Evolutionary conservation across 169 alveolate genomes (phyloP), one percentile per base, ranked within the genome.

Genomic region (Eimeria praecox): DNA sequence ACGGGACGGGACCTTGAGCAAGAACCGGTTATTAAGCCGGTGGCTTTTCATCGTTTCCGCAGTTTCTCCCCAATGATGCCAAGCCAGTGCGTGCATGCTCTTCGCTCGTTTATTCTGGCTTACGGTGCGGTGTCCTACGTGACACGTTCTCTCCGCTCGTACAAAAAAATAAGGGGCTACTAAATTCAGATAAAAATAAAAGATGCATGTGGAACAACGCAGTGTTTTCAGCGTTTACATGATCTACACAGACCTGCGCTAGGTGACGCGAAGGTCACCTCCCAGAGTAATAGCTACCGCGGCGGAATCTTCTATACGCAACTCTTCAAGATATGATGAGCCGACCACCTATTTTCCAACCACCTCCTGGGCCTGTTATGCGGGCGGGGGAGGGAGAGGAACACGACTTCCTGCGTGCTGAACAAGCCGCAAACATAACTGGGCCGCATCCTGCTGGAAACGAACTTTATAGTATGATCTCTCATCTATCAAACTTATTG

Each of bases 221-320:
- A 27, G 22, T 24, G 62, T 27, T 12, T 42, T 24, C 64, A 44
- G 22, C 88, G n/a, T 49, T 12, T 78, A 42, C 62, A 46, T 78
- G 88, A 42, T 24, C 42, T 38, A 40, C 24, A 46, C 56, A 46
- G 88, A 44, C 88, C 66, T 27, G 9, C 56, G 88, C 62, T n/a
- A 78, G 64, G 88, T 78, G 88, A 42, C 88, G 66, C 88, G 62
- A 78, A 78, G 88, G 88, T 78, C 88, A 78, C 62, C 88, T 78
- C 88, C 66, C 33, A 35, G 88, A 78, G 88, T 46, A 78, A 27
- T 44, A 78, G 62, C 40, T 46, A 10, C 62, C 5, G 24, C 54
- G 88, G 44, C 64, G 88, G 88, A 78, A 78, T 78, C 22, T 78
- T 27, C 88, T 8, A 42, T 78, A 46, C 12, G 27, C 3, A 40